A percentile compares a stretch with the other conserved stretches of the same genome.
phyloP scores from a whole-genome alignment of 2,329 filamentous ascomycete genomes.

The Lomentospora prolificans region DNA sequence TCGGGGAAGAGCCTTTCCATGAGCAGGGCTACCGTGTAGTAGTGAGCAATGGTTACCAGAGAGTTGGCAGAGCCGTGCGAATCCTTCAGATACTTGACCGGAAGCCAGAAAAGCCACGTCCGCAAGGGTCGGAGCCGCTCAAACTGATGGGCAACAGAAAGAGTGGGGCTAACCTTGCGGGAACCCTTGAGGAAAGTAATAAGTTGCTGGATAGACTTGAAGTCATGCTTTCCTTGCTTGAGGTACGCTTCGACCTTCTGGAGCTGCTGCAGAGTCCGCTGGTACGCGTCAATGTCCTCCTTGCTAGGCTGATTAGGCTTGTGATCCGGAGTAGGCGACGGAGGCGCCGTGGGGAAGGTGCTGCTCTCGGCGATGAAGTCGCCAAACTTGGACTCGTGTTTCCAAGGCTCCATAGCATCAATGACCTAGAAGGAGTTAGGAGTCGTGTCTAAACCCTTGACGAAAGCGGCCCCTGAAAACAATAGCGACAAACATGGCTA shows the following conservation, averaged over 20 bases:
- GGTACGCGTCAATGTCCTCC: conserved; percentile 61
- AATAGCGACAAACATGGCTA: conserved; percentile 10
- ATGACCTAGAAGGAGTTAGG: conserved; percentile 59
- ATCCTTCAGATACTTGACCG: conserved; percentile 70
- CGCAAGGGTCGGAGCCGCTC: conserved; percentile 79
- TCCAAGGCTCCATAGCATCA: conserved; percentile 84
- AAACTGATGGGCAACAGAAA: conserved; percentile 75
- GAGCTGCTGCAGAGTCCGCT: conserved; percentile 57
- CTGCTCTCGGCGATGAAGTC: conserved; percentile 74
- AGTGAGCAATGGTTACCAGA: conserved; percentile 76
- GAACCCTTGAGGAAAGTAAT: conserved; percentile 64
- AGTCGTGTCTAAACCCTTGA: too few species aligned
- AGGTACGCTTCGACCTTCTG: conserved; percentile 59
- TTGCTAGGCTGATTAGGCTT: conserved; percentile 54
- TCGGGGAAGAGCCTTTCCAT: conserved; percentile 89
- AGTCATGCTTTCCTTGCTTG: conserved; percentile 59
- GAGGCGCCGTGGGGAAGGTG: conserved; percentile 58
- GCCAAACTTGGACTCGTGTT: conserved; percentile 76
- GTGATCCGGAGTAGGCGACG: conserved; percentile 51
- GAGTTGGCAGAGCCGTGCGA: conserved; percentile 67
- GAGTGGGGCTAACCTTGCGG: conserved; percentile 58
- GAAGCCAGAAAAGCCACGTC: conserved; percentile 94
- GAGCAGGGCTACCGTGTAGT: conserved; percentile 79
- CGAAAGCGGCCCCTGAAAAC: too few species aligned
- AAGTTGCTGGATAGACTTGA: conserved; percentile 58